A percentile compares a stretch with the other conserved stretches of the same genome.
These are phyloP conservation scores for Chalciporus chontae DNA, from an alignment of 768 basidiomycete species.

Conservation along the genomic window DNA sequence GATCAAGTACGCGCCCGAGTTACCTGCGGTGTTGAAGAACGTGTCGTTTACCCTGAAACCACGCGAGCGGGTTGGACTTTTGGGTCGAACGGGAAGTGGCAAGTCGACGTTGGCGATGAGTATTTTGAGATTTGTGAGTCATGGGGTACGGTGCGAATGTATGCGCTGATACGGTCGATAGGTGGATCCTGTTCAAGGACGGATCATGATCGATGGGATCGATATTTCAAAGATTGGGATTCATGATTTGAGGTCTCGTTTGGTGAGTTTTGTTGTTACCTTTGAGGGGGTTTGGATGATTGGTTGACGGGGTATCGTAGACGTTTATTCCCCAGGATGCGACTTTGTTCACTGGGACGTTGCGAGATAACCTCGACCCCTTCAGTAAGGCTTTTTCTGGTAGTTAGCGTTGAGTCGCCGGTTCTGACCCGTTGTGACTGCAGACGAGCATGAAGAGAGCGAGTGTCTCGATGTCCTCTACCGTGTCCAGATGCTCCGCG, in stretches of 20 bases:
- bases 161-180: constrained; percentile 16
- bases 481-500: constrained; percentile 74
- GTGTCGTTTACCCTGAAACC: constrained; percentile 71
- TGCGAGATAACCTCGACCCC: constrained; percentile 73
- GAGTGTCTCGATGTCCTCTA: constrained; percentile 79
- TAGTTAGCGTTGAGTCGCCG: background rate
- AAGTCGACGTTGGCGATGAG: constrained; percentile 87
- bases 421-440: background rate
- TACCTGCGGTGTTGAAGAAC: constrained; percentile 74
- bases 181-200: constrained; percentile 74
- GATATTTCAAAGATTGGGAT: constrained; percentile 85
- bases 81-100: constrained; percentile 81
- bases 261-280: constrained; percentile 41
- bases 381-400: constrained; percentile 40
- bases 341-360: constrained; percentile 75
- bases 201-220: constrained; percentile 82
- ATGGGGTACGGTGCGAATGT: background rate
- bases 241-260: constrained; percentile 73
- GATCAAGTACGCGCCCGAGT: constrained; percentile 80
- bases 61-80: constrained; percentile 71
- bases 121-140: constrained; percentile 74
- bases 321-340: constrained; percentile 80
- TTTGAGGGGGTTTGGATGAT: constrained; percentile 1
- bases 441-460: constrained; percentile 72
- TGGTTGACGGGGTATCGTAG: constrained; percentile 32